Conservation (phyloP, 192 early-diverging fungal species). For the Ramicandelaber brevisporus region DNA sequence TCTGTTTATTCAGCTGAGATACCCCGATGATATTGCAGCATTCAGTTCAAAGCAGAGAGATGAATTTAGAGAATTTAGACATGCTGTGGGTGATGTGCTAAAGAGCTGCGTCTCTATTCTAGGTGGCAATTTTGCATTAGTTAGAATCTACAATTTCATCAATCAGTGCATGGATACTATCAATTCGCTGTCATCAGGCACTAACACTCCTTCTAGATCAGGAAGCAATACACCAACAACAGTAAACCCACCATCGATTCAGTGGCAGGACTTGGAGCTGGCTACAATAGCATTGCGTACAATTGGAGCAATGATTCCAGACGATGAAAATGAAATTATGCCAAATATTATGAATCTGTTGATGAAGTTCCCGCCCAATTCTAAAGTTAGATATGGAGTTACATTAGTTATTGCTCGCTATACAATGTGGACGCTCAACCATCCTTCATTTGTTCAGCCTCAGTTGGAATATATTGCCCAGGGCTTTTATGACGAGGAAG, state of each 20-base stretch:
- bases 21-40: constrained; percentile 36
- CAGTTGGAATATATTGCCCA: constrained; percentile 76
- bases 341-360: constrained; percentile 83
- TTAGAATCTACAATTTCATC: constrained; percentile 31
- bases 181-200: no score
- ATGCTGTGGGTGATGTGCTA: constrained; percentile 86
- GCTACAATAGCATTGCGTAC: constrained; percentile 78
- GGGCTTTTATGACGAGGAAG: constrained; percentile 71
- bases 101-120: constrained; percentile 80
- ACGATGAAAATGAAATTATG: constrained; percentile 45
- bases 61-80: constrained; percentile 88
- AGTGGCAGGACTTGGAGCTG: constrained; percentile 90
- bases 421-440: constrained; percentile 68
- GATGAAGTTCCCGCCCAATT: constrained; percentile 61
- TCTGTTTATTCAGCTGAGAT: constrained; percentile 67
- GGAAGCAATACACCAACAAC: constrained; percentile 7
- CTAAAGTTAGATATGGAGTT: constrained; percentile 86
- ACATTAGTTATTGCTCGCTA: constrained; percentile 92
- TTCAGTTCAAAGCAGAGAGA: constrained; percentile 80
- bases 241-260: background rate
- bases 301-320: constrained; percentile 64
- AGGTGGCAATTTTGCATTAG: constrained; percentile 46
- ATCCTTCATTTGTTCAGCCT: constrained; percentile 75
- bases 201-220: no score
- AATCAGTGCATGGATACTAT: no score